phyloP scores from a whole-genome alignment of 2,329 filamentous ascomycete genomes.

The Sarocladium brachiariae region DNA sequence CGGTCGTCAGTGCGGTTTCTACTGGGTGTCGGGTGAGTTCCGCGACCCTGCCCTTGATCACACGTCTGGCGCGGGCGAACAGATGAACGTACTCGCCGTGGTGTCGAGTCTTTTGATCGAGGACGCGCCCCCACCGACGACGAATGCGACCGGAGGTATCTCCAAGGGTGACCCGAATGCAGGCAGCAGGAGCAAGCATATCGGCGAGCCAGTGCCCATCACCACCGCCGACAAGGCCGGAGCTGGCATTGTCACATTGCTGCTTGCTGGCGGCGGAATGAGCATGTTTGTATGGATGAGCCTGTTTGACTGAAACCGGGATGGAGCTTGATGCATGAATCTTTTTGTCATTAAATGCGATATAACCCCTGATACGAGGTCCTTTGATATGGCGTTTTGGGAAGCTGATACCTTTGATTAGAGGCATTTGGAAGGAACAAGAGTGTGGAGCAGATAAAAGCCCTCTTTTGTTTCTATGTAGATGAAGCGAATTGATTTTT shows the following conservation, averaged over 20 bases:
- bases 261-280: slow-evolving; percentile 33
- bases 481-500: no score
- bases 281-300: slow-evolving; percentile 45
- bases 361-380: not conserved
- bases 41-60: slow-evolving; percentile 38
- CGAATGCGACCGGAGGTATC: slow-evolving; percentile 43
- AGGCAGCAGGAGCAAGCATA: slow-evolving; percentile 18
- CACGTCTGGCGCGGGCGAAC: slow-evolving; percentile 50
- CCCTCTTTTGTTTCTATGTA: no score
- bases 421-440: no score
- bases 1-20: slow-evolving; percentile 40
- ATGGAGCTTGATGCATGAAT: no score
- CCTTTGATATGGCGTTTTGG: not conserved
- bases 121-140: slow-evolving; percentile 33
- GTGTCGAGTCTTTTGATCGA: slow-evolving; percentile 43
- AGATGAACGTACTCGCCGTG: slow-evolving; percentile 50
- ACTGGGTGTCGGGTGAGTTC: slow-evolving; percentile 40
- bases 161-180: slow-evolving; percentile 35
- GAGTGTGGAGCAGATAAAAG: no score
- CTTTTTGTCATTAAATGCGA: not conserved
- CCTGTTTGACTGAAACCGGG: slow-evolving; percentile 8
- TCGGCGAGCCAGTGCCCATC: slow-evolving; percentile 4
- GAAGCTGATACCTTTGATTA: no score
- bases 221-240: slow-evolving; percentile 11
- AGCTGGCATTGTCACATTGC: slow-evolving; percentile 16